Evolutionary conservation across 2,329 filamentous ascomycete genomes (phyloP).

Genomic region (Akanthomyces lecanii): DNA sequence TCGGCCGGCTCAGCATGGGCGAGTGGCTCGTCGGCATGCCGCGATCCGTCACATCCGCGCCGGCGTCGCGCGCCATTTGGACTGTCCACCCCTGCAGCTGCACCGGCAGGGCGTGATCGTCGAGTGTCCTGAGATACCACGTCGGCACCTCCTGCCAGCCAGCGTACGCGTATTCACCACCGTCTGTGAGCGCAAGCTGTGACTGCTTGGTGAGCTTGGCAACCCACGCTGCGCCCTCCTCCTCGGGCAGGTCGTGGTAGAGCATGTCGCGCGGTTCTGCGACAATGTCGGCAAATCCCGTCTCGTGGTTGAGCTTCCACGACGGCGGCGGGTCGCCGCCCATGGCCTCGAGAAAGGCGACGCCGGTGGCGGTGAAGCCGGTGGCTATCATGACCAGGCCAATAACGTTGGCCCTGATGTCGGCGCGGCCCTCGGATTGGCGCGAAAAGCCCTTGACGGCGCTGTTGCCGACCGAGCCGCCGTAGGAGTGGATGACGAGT

Average conservation of each 20-base stretch:
- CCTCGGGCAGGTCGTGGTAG: constrained; percentile 45
- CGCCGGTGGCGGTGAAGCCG: constrained; percentile 36
- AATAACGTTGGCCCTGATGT: constrained; percentile 34
- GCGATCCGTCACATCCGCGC: constrained; percentile 32
- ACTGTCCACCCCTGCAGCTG: constrained; percentile 36
- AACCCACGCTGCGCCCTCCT: constrained; percentile 41
- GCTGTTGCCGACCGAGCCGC: constrained; percentile 43
- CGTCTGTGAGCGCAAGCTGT: constrained; percentile 42
- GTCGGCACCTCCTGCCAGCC: constrained; percentile 45
- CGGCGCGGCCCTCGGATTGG: constrained; percentile 16
- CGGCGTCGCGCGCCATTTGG: constrained; percentile 35
- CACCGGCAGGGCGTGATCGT: constrained; percentile 39
- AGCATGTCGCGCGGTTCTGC: constrained; percentile 38
- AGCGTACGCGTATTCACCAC: constrained; percentile 39
- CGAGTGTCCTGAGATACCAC: constrained; percentile 42
- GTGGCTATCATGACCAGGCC: constrained; percentile 43
- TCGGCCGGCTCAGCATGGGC: constrained; percentile 44
- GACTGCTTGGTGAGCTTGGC: constrained; percentile 37
- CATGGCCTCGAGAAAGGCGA: constrained; percentile 38
- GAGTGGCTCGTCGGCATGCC: constrained; percentile 46
- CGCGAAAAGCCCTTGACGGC: constrained; percentile 40
- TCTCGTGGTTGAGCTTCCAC: constrained; percentile 37
- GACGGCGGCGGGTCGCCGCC: constrained; percentile 39
- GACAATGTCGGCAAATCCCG: constrained; percentile 38
- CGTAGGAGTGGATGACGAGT: constrained; percentile 46